Evolutionary conservation across 306 rosid species (phyloP).

Genomic region (Quercus rubra): DNA sequence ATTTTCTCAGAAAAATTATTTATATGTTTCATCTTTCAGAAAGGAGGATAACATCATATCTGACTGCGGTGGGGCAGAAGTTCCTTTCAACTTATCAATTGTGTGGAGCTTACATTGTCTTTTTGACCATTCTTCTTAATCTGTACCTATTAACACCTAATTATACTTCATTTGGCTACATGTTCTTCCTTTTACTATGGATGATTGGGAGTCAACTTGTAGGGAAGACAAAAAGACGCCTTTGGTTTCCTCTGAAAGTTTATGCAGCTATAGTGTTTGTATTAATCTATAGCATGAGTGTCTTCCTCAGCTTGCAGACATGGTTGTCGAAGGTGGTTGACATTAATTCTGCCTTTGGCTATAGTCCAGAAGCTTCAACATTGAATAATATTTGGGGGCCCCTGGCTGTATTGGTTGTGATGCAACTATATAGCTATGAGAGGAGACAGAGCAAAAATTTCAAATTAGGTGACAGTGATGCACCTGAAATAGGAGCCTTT

Average conservation of each 20-base stretch:
- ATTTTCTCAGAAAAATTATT: too few species aligned
- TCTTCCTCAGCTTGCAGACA: constrained; percentile 35
- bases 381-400: constrained; percentile 41
- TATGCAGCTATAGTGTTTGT: constrained; percentile 75
- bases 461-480: constrained; percentile 38
- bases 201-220: constrained; percentile 83
- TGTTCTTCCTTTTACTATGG: constrained; percentile 30
- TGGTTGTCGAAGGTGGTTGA: too few species aligned
- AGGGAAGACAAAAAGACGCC: too few species aligned
- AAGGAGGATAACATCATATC: constrained; percentile 80
- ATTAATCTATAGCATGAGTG: constrained; percentile 72
- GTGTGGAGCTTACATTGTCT: constrained; percentile 88
- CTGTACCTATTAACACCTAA: constrained; percentile 87
- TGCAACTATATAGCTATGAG: constrained; percentile 43
- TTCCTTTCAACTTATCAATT: constrained; percentile 84
- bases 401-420: constrained; percentile 82
- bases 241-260: constrained; percentile 67
- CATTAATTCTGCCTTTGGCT: constrained; percentile 30
- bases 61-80: constrained; percentile 79
- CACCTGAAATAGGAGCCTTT: constrained; percentile 47
- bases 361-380: too few species aligned
- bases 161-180: constrained; percentile 54
- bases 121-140: constrained; percentile 76
- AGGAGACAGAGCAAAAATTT: constrained; percentile 77
- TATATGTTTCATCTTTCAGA: constrained; percentile 44